Evolutionary conservation across 441 rosid species (phyloP).

Genomic region (Mallotus japonicus): DNA sequence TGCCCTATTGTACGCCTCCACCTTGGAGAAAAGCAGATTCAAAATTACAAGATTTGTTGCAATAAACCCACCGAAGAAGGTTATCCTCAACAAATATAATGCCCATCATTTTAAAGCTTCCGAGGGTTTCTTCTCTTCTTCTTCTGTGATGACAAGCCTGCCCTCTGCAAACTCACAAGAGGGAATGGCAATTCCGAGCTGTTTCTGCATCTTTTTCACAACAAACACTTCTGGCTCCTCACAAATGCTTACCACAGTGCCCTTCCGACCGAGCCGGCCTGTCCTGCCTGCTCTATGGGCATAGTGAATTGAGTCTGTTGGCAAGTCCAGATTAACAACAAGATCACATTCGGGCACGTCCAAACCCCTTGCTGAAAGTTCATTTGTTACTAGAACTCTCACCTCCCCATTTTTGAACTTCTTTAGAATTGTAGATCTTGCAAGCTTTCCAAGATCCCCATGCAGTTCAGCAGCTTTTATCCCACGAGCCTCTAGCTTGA

Average conservation of each 20-base stretch:
- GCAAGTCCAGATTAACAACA: constrained; percentile 80
- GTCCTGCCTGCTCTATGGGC: constrained; percentile 87
- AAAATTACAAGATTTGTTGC: not conserved
- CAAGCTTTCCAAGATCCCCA: constrained; percentile 91
- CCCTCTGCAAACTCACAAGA: constrained; percentile 83
- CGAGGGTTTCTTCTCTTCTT: constrained; percentile 42
- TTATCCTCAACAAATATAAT: not conserved
- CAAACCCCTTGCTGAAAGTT: constrained; percentile 89
- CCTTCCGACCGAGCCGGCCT: constrained; percentile 85
- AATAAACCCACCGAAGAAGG: not conserved
- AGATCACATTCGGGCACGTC: constrained; percentile 90
- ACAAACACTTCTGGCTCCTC: constrained; percentile 80
- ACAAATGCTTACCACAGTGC: constrained; percentile 71
- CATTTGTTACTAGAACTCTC: constrained; percentile 77
- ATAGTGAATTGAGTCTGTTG: constrained; percentile 70
- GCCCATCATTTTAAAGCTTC: constrained; percentile 23
- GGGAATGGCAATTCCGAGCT: constrained; percentile 58
- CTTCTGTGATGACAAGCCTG: constrained; percentile 54
- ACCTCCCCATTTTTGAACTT: constrained; percentile 79
- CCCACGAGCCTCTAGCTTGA: constrained; percentile 86
- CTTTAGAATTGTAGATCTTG: constrained; percentile 71
- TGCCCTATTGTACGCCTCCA: not conserved
- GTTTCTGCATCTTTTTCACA: constrained; percentile 83
- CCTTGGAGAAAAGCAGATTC: not conserved
- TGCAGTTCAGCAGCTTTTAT: constrained; percentile 81